phyloP scores from a whole-genome alignment of 1,284 basidiomycete species.

The Heliocybe sulcata region DNA sequence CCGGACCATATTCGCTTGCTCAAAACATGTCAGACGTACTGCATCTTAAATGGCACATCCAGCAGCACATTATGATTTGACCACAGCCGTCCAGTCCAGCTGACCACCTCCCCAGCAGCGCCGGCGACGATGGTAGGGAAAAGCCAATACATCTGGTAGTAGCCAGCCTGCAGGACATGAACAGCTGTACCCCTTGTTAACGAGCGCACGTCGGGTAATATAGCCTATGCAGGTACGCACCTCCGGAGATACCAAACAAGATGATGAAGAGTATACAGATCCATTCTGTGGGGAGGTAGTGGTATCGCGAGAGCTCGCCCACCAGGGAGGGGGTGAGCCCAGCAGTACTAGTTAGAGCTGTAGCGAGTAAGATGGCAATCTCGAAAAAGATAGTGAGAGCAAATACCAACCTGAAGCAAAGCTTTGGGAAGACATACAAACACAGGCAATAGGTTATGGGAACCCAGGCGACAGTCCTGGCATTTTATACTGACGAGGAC shows the following conservation, averaged over 20 bases:
- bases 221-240: slow-evolving; percentile 10
- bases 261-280: slow-evolving; percentile 29
- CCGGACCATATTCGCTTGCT: not conserved
- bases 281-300: slow-evolving; percentile 32
- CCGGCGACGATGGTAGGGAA: slow-evolving; percentile 44
- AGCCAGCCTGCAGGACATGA: slow-evolving; percentile 37
- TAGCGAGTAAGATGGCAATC: no score
- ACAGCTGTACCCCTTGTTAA: no score
- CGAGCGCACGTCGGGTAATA: no score
- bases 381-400: no score
- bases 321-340: not conserved
- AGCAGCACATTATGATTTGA: slow-evolving; percentile 16
- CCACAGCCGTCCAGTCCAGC: slow-evolving; percentile 21
- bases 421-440: no score
- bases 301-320: slow-evolving; percentile 16
- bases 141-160: slow-evolving; percentile 41
- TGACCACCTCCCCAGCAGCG: slow-evolving; percentile 41
- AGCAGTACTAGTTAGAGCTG: not conserved
- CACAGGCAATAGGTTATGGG: no score
- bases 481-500: no score
- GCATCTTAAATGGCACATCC: slow-evolving; percentile 17
- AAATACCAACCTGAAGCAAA: no score
- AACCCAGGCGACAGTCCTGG: no score
- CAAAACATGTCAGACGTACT: not conserved
- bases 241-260: slow-evolving; percentile 32